phyloP scores from a whole-genome alignment of 176 grass and related monocot genomes.

The Rhynchospora breviuscula region DNA sequence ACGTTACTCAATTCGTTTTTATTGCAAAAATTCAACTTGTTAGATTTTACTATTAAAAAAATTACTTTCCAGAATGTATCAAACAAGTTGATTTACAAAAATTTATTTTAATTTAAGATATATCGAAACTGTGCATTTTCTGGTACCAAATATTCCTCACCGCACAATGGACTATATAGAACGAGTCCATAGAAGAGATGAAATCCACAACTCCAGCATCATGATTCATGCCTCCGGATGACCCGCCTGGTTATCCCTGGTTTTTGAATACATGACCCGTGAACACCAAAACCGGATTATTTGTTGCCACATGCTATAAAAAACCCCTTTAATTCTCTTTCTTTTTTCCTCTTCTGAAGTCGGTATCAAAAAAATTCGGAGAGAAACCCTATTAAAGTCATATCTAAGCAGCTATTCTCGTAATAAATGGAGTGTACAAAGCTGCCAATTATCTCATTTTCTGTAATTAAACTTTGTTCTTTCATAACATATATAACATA shows the following conservation, averaged over 20 bases:
- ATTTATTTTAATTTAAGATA: background rate
- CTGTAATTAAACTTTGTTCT: background rate
- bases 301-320: background rate
- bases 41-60: background rate
- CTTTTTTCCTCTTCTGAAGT: background rate
- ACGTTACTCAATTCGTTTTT: too few species aligned
- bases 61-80: background rate
- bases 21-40: background rate
- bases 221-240: background rate
- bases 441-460: background rate
- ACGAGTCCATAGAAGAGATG: background rate
- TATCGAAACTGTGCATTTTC: background rate
- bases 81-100: background rate
- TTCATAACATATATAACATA: background rate
- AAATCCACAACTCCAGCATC: background rate
- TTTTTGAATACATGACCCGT: too few species aligned
- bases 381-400: background rate
- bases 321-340: background rate
- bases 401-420: background rate
- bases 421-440: background rate
- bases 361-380: background rate
- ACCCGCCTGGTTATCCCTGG: too few species aligned
- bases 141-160: background rate
- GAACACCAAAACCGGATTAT: background rate
- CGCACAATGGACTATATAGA: background rate